A percentile compares a stretch with the other conserved stretches of the same genome.
These are phyloP conservation scores for Ceratocystis papillata DNA, from an alignment of 2,329 filamentous ascomycete species.

Conservation along the genomic window DNA sequence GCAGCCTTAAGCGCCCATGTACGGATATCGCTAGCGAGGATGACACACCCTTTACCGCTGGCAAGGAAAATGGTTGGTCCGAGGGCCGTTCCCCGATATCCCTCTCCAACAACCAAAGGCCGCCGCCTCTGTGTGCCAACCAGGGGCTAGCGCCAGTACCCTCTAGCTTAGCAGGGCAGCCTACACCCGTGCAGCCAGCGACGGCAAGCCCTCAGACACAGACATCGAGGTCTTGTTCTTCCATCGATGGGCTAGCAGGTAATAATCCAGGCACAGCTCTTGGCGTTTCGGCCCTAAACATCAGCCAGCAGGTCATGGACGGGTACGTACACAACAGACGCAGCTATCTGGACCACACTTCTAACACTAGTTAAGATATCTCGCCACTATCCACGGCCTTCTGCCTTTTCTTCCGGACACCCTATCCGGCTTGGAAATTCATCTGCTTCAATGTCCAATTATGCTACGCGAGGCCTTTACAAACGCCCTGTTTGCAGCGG, in stretches of 20 bases:
- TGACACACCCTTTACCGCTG: neutral
- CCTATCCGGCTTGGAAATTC: conserved; percentile 44
- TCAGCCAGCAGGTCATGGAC: conserved; percentile 12
- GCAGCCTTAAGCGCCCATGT: conserved; percentile 37
- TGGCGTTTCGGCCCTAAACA: neutral
- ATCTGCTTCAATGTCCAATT: conserved; percentile 46
- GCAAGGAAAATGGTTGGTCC: neutral
- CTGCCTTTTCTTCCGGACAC: conserved; percentile 55
- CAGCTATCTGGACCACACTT: too few relatives aligned
- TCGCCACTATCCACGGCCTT: conserved; percentile 52
- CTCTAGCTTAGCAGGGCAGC: neutral
- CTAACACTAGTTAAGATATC: conserved; percentile 25
- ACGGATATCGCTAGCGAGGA: conserved; percentile 38
- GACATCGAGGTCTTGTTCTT: neutral
- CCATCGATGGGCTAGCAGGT: neutral
- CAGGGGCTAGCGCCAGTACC: neutral
- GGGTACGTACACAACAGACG: conserved; percentile 39
- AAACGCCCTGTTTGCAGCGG: conserved; percentile 49
- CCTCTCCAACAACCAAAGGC: neutral
- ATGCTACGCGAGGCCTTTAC: conserved; percentile 53
- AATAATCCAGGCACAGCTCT: neutral
- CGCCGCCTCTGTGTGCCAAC: neutral
- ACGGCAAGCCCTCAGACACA: neutral
- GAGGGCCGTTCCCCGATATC: neutral
- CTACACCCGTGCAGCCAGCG: neutral